A percentile compares a stretch with the other conserved stretches of the same genome.
phyloP scores from a whole-genome alignment of 345 rosid species.

The Bruguiera gymnorhiza region DNA sequence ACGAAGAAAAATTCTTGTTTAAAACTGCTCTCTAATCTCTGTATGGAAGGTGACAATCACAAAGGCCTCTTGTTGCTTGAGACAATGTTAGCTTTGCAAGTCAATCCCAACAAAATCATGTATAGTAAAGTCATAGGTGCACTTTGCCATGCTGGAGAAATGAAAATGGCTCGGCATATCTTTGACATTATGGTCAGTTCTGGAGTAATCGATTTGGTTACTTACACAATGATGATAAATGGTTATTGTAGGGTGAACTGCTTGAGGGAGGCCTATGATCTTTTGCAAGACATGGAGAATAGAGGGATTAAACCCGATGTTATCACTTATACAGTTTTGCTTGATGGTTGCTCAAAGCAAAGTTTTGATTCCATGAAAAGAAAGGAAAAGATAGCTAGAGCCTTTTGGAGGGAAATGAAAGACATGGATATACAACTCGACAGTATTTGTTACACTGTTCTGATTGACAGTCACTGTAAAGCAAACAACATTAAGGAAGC shows the following conservation, averaged over 20 bases:
- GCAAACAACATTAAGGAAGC: slow-evolving; percentile 44
- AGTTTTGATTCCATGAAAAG: slow-evolving; percentile 12
- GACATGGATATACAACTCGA: slow-evolving; percentile 40
- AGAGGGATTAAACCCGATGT: slow-evolving; percentile 64
- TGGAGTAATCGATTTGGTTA: slow-evolving; percentile 41
- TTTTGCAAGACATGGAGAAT: slow-evolving; percentile 54
- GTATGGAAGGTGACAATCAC: slow-evolving; percentile 34
- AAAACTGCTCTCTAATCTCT: slow-evolving; percentile 47
- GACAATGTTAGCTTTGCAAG: slow-evolving; percentile 38
- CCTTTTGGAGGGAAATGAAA: slow-evolving; percentile 39
- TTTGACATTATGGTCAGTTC: slow-evolving; percentile 33
- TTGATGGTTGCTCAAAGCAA: slow-evolving; percentile 38
- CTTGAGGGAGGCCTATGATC: slow-evolving; percentile 39
- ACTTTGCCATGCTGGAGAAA: slow-evolving; percentile 38
- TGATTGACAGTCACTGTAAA: slow-evolving; percentile 58
- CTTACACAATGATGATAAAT: slow-evolving; percentile 63
- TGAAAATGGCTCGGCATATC: slow-evolving; percentile 36
- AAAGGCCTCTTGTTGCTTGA: slow-evolving; percentile 39
- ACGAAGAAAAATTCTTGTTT: slow-evolving; percentile 40
- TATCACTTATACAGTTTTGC: slow-evolving; percentile 54
- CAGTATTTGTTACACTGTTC: slow-evolving; percentile 52
- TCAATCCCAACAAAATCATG: slow-evolving; percentile 43
- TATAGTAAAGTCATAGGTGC: slow-evolving; percentile 46
- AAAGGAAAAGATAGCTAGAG: slow-evolving; percentile 15
- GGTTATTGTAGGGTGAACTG: slow-evolving; percentile 49